A percentile compares a stretch with the other conserved stretches of the same genome.
Evolutionary conservation across 75 land plant species (phyloP).

Genomic region (Picea glauca): DNA sequence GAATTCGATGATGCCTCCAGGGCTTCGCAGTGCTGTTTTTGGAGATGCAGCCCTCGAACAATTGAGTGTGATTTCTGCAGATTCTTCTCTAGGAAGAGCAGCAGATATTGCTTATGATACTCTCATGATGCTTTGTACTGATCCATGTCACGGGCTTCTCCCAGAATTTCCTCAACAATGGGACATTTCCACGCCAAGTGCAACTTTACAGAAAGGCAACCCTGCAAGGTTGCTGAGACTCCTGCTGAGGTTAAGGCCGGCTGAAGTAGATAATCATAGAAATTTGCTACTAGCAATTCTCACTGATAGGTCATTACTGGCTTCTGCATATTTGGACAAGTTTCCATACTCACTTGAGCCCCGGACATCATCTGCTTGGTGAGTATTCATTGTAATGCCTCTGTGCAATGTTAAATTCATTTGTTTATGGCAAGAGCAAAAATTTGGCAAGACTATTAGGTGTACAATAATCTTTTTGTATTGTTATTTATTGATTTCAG

Average conservation of each 20-base stretch:
- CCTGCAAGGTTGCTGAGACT: constrained; percentile 62
- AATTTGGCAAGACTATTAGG: neutral
- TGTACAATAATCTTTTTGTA: neutral
- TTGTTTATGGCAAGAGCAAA: neutral
- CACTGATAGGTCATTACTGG: constrained; percentile 45
- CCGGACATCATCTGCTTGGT: constrained; percentile 66
- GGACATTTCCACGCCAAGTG: constrained; percentile 6
- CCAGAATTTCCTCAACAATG: constrained; percentile 32
- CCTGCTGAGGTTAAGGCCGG: constrained; percentile 75
- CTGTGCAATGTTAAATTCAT: neutral
- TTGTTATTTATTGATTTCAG: constrained; percentile 41
- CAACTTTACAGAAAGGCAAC: constrained; percentile 56
- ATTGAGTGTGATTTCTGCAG: constrained; percentile 56
- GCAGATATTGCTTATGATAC: constrained; percentile 57
- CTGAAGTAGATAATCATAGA: constrained; percentile 58
- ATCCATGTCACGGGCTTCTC: constrained; percentile 83
- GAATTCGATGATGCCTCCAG: constrained; percentile 62
- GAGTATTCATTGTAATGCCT: constrained; percentile 16
- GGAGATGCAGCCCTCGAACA: constrained; percentile 90
- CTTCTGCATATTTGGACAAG: constrained; percentile 66
- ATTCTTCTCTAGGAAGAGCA: constrained; percentile 26
- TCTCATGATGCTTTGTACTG: constrained; percentile 72
- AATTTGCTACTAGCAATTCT: constrained; percentile 71
- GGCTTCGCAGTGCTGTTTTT: constrained; percentile 84
- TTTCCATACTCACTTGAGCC: constrained; percentile 91